Evolutionary conservation across 2,329 filamentous ascomycete genomes (phyloP).

Genomic region (Fusarium mangiferae): DNA sequence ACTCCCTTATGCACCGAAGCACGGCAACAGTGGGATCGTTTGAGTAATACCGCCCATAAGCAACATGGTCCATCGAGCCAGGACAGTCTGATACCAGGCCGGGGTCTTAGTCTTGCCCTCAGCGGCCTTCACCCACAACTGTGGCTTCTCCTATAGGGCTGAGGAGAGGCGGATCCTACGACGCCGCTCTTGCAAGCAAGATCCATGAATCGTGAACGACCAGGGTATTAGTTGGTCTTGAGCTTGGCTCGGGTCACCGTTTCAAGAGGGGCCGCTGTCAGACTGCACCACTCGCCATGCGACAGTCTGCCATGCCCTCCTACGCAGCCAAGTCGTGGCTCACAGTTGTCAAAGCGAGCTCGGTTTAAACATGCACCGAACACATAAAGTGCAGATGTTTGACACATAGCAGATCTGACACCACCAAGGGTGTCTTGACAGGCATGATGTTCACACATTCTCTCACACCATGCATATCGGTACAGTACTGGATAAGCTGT

Average conservation of each 20-base stretch:
- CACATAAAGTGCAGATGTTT: background rate
- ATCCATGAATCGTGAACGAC: constrained; percentile 21
- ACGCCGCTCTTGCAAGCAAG: constrained; percentile 28
- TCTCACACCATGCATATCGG: background rate
- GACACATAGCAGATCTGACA: constrained; percentile 2
- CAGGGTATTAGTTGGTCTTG: constrained; percentile 14
- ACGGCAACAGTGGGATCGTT: constrained; percentile 1
- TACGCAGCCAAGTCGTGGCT: background rate
- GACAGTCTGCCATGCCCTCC: constrained; percentile 8
- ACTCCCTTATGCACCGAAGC: background rate
- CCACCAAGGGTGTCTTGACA: background rate
- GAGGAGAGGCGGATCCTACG: constrained; percentile 20
- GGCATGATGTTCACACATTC: background rate
- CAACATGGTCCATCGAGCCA: constrained; percentile 1
- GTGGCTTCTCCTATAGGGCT: constrained; percentile 31
- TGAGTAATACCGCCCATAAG: background rate
- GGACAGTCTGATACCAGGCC: background rate
- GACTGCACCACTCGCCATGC: constrained; percentile 19
- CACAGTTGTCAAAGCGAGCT: constrained; percentile 1
- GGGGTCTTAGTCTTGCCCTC: background rate
- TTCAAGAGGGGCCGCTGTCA: constrained; percentile 29
- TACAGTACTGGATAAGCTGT: background rate
- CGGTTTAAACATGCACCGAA: background rate
- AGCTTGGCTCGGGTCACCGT: constrained; percentile 2
- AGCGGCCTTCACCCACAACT: background rate